Evolutionary conservation across 192 early-diverging fungal species (phyloP).

Genomic region (Chytriomyces confervae): DNA sequence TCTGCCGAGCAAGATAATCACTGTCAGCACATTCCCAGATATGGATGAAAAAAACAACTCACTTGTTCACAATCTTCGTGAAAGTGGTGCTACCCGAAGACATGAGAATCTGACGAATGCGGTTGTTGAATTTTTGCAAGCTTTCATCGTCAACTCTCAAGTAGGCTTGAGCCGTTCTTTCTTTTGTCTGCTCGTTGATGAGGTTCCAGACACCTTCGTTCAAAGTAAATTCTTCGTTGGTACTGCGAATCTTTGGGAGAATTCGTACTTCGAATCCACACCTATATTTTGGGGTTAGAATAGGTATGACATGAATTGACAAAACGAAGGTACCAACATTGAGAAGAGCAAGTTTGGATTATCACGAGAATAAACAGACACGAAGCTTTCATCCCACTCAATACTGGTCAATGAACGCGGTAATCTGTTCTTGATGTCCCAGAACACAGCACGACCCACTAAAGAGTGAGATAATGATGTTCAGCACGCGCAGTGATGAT

Average conservation of each 20-base stretch:
- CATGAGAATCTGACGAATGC: slow-evolving; percentile 98
- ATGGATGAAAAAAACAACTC: slow-evolving; percentile 58
- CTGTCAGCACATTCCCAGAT: slow-evolving; percentile 22
- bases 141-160: slow-evolving; percentile 95
- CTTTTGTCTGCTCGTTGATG: slow-evolving; percentile 96
- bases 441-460: slow-evolving; percentile 95
- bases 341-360: slow-evolving; percentile 97
- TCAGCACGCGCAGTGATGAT: background rate
- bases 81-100: slow-evolving; percentile 96
- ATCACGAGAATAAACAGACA: slow-evolving; percentile 94
- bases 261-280: slow-evolving; percentile 96
- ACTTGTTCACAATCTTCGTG: slow-evolving; percentile 98
- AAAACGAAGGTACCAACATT: slow-evolving; percentile 48
- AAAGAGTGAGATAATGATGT: background rate
- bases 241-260: slow-evolving; percentile 86
- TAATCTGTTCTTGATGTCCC: slow-evolving; percentile 98
- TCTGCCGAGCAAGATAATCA: background rate
- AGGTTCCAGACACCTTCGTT: slow-evolving; percentile 92
- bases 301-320: too few relatives aligned
- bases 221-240: slow-evolving; percentile 87
- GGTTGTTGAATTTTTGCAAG: slow-evolving; percentile 91
- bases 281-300: background rate
- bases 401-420: slow-evolving; percentile 96
- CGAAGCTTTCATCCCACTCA: slow-evolving; percentile 98
- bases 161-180: slow-evolving; percentile 96